These are phyloP conservation scores for Selenicereus undatus DNA, from an alignment of 148 eudicot species.

Conservation along the genomic window DNA sequence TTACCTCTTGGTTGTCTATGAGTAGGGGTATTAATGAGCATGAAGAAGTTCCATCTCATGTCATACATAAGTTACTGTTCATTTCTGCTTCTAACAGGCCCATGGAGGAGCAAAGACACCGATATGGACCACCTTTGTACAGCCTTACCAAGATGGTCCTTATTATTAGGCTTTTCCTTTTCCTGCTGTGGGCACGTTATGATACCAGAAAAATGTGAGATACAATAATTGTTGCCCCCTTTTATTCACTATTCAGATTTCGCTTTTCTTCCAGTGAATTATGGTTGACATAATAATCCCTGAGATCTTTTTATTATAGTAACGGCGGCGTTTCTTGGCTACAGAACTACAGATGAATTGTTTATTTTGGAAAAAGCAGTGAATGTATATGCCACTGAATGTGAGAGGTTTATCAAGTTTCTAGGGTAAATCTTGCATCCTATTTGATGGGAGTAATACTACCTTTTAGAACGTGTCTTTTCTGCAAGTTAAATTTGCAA, in stretches of 20 bases:
- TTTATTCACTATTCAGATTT: conserved; percentile 1
- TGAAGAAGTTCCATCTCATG: background rate
- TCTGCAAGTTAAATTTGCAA: conserved; percentile 1
- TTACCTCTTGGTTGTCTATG: conserved; percentile 1
- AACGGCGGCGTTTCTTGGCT: conserved; percentile 3
- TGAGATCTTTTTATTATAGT: conserved; percentile 11
- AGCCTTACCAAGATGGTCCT: conserved; percentile 81
- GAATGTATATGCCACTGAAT: conserved; percentile 67
- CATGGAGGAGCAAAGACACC: conserved; percentile 97
- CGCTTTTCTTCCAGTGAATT: background rate
- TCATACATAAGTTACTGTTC: conserved; percentile 2
- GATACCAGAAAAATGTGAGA: conserved; percentile 73
- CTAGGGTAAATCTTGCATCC: conserved; percentile 52
- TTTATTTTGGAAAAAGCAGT: conserved; percentile 62
- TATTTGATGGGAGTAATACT: conserved; percentile 4
- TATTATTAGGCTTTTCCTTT: conserved; percentile 59
- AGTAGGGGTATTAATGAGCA: background rate
- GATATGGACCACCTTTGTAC: conserved; percentile 97
- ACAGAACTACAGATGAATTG: conserved; percentile 56
- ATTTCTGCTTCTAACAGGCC: conserved; percentile 50
- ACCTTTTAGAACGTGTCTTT: background rate
- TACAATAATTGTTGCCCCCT: conserved; percentile 13
- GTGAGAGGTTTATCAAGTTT: conserved; percentile 74
- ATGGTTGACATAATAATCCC: background rate
- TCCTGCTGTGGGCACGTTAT: conserved; percentile 55